phyloP scores from a whole-genome alignment of 371 early-diverging fungal species.

The Thermomucor indicae-seudaticae region DNA sequence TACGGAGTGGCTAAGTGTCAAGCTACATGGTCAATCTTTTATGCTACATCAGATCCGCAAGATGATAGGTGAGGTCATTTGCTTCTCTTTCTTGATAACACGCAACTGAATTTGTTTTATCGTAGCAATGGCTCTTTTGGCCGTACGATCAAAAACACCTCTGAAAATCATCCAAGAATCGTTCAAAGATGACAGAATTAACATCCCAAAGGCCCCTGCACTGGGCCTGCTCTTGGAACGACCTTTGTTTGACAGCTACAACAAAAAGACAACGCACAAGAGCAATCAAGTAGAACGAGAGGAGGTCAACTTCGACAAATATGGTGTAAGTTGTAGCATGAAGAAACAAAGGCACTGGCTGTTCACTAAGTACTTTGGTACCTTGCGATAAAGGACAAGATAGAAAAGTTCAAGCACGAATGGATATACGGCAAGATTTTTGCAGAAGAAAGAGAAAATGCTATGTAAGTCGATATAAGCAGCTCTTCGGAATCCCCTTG shows the following conservation, averaged over 20 bases:
- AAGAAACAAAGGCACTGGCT: background rate
- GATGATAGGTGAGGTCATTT: slow-evolving; percentile 81
- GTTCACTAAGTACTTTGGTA: too few species aligned
- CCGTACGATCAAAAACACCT: slow-evolving; percentile 74
- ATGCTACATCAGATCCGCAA: slow-evolving; percentile 99
- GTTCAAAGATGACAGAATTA: slow-evolving; percentile 70
- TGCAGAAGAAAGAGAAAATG: slow-evolving; percentile 56
- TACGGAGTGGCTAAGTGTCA: slow-evolving; percentile 90
- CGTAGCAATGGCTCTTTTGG: slow-evolving; percentile 69
- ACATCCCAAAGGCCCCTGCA: slow-evolving; percentile 98
- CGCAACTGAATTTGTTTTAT: background rate
- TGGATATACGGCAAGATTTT: slow-evolving; percentile 77
- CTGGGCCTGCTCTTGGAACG: slow-evolving; percentile 90
- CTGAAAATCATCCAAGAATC: slow-evolving; percentile 59
- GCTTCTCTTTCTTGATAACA: background rate
- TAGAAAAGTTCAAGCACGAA: slow-evolving; percentile 78
- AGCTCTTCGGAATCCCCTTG: background rate
- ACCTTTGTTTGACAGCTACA: slow-evolving; percentile 70
- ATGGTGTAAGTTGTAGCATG: slow-evolving; percentile 17
- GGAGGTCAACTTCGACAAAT: slow-evolving; percentile 41
- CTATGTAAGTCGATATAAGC: slow-evolving; percentile 11
- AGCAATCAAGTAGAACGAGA: slow-evolving; percentile 13
- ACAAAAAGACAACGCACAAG: slow-evolving; percentile 28
- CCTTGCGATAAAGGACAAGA: slow-evolving; percentile 42
- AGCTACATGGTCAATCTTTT: slow-evolving; percentile 98